A percentile compares a stretch with the other conserved stretches of the same genome.
Evolutionary conservation across 176 grass and related monocot genomes (phyloP).

Genomic region (Oryza australiensis): DNA sequence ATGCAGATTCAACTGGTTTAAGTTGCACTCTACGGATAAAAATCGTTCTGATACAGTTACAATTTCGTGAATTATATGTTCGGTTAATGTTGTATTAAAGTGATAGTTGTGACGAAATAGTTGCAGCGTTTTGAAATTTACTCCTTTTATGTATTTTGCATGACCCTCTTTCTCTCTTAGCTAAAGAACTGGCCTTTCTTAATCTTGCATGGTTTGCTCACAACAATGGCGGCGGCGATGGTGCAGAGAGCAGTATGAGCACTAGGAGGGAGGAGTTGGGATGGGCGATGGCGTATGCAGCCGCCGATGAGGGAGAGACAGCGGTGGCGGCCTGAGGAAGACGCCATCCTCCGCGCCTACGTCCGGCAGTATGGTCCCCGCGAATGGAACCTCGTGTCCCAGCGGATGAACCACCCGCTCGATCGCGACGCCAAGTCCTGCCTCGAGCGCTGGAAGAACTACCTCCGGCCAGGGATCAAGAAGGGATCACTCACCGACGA

Average conservation of each 20-base stretch:
- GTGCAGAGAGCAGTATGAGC: conserved; percentile 67
- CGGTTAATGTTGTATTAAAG: too few species aligned
- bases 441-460: conserved; percentile 98
- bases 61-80: too few species aligned
- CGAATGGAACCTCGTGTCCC: conserved; percentile 88
- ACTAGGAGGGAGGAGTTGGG: conserved; percentile 41
- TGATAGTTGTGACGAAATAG: too few species aligned
- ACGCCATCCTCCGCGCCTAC: conserved; percentile 83
- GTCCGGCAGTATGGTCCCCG: conserved; percentile 86
- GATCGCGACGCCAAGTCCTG: conserved; percentile 95
- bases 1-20: too few species aligned
- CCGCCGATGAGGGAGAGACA: conserved; percentile 99
- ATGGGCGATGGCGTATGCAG: conserved; percentile 68
- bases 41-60: too few species aligned
- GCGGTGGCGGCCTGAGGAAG: conserved; percentile 94
- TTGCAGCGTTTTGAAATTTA: too few species aligned
- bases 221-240: neutral
- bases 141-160: too few species aligned
- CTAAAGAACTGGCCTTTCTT: too few species aligned
- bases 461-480: conserved; percentile 87
- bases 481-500: conserved; percentile 92
- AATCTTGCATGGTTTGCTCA: neutral
- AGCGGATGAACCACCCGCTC: conserved; percentile 84
- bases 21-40: too few species aligned
- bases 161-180: too few species aligned